Base-by-base conservation (phyloP, 192 early-diverging fungal genomes). In the Glomus cerebriforme region DNA sequence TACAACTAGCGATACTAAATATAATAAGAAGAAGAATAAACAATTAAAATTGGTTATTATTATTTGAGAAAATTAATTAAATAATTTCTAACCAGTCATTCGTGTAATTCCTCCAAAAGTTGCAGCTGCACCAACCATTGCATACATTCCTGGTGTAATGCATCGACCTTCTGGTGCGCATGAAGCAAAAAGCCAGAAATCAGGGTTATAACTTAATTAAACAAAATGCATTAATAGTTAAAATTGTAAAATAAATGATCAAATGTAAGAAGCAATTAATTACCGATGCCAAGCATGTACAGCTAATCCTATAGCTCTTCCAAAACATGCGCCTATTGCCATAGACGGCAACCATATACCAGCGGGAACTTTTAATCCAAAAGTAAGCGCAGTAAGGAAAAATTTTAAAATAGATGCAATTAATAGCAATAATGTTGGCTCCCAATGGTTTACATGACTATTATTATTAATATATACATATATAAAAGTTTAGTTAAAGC, bases 311-410 rank as follows among this genome's bases (percentile, higher is more conserved):
- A 97, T 66, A 7, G 93, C 90, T n/a, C 97, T 90, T 10, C 97
- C 97, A 86, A 96, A 93, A n/a, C 94, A 90, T 6, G 94, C 96
- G 1, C 95, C 95, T 62, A 95, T 92, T 13, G 90, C 93, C 93
- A 96, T 95, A 10, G 94, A 93, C 7, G 95, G 95, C 70, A 95
- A 87, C 77, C 95, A 94, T 75, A 94, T 91, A 35, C 95, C 95
- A 17, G 88, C 91, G 5, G 95, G 95, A 17, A 96, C 91, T 6
- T 88, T 83, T 35, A 91, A 74, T 1, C 94, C 95, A 83, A 92
- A 92, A 1, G 94, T 93, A 8, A 94, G 67, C 7, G 90, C 83
- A 6, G 91, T 93, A 12, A 95, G 79, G 27, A 87, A 49, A 27
- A 91, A 85, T 62, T 93, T 92, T 59, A 93, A 77, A 1, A 87